These are phyloP conservation scores for Nicotiana paniculata DNA, from an alignment of 257 asterid species.

Conservation along the genomic window DNA sequence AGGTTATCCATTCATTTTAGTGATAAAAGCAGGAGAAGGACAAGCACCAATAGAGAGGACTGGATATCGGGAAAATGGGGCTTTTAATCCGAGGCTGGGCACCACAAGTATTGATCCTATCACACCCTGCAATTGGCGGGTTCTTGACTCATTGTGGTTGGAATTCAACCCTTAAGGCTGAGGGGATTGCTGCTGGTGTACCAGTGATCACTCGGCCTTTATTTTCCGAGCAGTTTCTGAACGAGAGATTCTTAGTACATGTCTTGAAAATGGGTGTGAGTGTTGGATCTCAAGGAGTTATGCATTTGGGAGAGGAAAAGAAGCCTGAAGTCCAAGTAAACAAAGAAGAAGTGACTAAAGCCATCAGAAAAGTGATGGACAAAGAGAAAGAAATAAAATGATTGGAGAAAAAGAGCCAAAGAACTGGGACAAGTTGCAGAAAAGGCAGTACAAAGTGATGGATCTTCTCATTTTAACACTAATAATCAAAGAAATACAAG, in stretches of 20 bases:
- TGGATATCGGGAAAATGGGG: neutral
- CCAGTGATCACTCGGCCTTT: constrained; percentile 4
- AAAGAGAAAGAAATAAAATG: neutral
- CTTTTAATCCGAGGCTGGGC: constrained; percentile 2
- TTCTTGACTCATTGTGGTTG: constrained; percentile 16
- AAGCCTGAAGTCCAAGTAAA: neutral
- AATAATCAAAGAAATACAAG: neutral
- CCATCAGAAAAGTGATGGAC: neutral
- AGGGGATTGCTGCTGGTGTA: neutral
- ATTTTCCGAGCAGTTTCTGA: constrained; percentile 5
- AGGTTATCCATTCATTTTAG: neutral
- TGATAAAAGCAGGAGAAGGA: constrained; percentile 1
- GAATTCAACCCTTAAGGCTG: neutral
- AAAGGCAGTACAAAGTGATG: neutral
- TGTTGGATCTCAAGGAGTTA: neutral
- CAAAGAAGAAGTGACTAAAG: neutral
- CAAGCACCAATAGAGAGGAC: neutral
- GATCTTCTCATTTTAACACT: neutral
- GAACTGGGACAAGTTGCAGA: neutral
- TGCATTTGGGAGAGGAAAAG: neutral
- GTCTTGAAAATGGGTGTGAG: neutral
- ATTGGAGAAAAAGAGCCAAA: neutral
- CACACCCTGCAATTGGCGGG: neutral
- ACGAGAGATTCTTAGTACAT: neutral
- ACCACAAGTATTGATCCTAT: neutral